Base-by-base conservation (phyloP, 306 rosid genomes). In the Corylus avellana region DNA sequence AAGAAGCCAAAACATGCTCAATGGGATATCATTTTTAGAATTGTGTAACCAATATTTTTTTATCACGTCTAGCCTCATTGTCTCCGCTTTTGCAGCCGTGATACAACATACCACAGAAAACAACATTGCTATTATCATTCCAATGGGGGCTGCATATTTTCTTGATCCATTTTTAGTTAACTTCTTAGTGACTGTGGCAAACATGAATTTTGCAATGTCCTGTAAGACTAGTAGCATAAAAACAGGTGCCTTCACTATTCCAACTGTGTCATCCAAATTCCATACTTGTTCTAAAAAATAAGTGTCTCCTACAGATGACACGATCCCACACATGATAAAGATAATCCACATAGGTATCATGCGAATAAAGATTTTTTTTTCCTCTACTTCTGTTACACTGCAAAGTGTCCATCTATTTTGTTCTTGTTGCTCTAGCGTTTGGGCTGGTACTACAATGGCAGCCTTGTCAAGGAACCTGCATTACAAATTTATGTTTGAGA, bases 1-100 rank as follows among this genome's bases (percentile, higher is more conserved):
- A 86, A 88, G 7, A 86, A 79, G 56, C 94, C 92, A 10, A 86
- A 42, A 78, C 86, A 90, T 79, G 68, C 61, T 67, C 86, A 85
- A 75, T 17, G 89, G 89, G 54, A 80, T 58, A 25, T 20, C 63
- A 14, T 62, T 82, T 0, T 76, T 29, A 1, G 81, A 80, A 9
- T 76, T 78, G 13, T 81, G 67, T 17, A 87, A 14, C n/a, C 78
- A 82, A 8, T 85, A 85, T 8, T 63, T 75, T 18, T 7, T 57
- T 5, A 80, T 71, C 77, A 80, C 75, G 2, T 75, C 62, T n/a
- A 85, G 42, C 68, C 86, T 83, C 66, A 62, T 64, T 1, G 7
- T 50, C 32, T 85, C 84, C 13, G 85, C 81, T 35, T 18, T 70
- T 14, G 87, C 89, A 25, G 89, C 87, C 0, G 37, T 55, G 29